phyloP scores from a whole-genome alignment of 306 rosid genomes.

The Oxytropis ochrocephala region DNA sequence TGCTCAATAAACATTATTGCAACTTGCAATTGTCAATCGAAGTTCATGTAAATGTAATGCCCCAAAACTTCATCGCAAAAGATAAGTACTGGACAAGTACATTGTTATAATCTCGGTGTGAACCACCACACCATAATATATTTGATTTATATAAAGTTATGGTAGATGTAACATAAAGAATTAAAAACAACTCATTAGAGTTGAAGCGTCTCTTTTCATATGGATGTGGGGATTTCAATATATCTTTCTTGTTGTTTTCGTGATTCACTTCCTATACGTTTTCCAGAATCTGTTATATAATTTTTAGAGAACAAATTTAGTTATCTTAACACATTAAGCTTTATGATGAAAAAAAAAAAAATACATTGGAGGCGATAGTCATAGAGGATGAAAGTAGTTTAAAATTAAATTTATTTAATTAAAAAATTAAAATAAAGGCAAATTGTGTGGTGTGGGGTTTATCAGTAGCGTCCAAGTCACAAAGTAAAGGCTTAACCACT shows the following conservation, averaged over 20 bases:
- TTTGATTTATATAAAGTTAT: background rate
- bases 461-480: background rate
- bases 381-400: background rate
- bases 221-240: background rate
- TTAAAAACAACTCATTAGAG: background rate
- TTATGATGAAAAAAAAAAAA: no score
- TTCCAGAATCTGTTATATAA: background rate
- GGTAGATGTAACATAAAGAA: background rate
- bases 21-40: slow-evolving; percentile 19
- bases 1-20: background rate
- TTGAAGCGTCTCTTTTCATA: slow-evolving; percentile 13
- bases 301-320: background rate
- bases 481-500: background rate
- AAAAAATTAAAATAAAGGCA: background rate
- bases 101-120: slow-evolving; percentile 2
- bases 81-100: background rate
- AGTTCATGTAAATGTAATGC: background rate
- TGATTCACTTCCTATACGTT: background rate
- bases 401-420: no score
- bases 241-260: background rate
- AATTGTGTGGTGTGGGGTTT: background rate
- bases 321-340: no score
- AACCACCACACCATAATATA: slow-evolving; percentile 2
- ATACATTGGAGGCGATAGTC: no score
- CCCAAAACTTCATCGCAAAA: background rate